Base-by-base conservation (phyloP, 345 rosid genomes). In the Kernera saxatilis region DNA sequence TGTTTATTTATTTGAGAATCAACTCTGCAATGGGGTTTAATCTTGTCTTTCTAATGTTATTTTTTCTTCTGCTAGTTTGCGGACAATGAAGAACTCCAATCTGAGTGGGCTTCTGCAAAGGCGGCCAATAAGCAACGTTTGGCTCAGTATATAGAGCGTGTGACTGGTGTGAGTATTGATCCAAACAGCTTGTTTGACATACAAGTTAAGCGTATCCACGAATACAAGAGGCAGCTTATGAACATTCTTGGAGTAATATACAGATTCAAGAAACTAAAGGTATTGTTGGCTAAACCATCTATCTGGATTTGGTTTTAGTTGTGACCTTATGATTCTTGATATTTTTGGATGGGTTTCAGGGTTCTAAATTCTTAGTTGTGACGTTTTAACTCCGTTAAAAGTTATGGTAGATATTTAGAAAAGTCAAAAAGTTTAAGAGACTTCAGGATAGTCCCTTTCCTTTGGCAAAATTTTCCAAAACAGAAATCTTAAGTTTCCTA, bases 161-260 rank as follows among this genome's bases (percentile, higher is more conserved):
- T 87, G 63, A 93, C 93, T 13, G 96, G 97, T 74, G 93, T 69
- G 67, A 86, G 72, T 71, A 83, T 93, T 64, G 94, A 93, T 73
- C 82, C 94, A 53, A 84, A 78, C 71, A 91, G 89, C 77, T 83
- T 93, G 43, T 93, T 91, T 79, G 98, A 93, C 82, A 93, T 93
- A 72, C 97, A 91, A 84, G 91, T 93, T 70, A 93, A 93, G 84
- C 96, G 98, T 73, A 93, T 93, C 75, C 98, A 93, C 75, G 98
- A 93, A 66, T 93, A 93, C 81, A 93, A 93, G 86, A 88, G 98
- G 79, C 97, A 93, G 70, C 82, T 93, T 60, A 72, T 93, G 83
- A 93, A 93, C 79, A 91, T 93, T 75, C 83, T 93, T 82, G 96
- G 96, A 59, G 86, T 85, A 10, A 81, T 93, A 64, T 86, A 87